phyloP scores from a whole-genome alignment of 345 rosid species.

The Eucalyptus pauciflora region DNA sequence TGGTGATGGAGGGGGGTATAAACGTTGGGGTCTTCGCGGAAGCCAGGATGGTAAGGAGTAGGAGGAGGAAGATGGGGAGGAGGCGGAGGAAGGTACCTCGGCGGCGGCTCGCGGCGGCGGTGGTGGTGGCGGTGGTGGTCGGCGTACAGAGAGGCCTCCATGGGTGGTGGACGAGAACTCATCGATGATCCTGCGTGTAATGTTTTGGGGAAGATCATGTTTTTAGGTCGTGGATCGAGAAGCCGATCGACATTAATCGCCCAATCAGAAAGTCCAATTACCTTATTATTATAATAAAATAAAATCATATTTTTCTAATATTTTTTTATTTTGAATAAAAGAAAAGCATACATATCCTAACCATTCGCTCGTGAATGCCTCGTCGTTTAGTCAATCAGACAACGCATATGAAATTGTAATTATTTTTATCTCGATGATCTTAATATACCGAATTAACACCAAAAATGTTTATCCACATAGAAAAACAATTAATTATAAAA shows the following conservation, averaged over 20 bases:
- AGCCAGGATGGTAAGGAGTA: slow-evolving; percentile 2
- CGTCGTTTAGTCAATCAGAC: background rate
- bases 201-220: background rate
- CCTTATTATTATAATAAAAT: background rate
- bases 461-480: background rate
- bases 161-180: background rate
- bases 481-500: background rate
- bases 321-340: background rate
- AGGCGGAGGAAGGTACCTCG: slow-evolving; percentile 30
- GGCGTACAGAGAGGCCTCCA: background rate
- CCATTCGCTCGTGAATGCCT: too few relatives aligned
- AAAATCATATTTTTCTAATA: background rate
- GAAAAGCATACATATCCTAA: background rate
- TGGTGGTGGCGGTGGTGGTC: slow-evolving; percentile 20
- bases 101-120: slow-evolving; percentile 12
- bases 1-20: background rate
- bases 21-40: slow-evolving; percentile 1
- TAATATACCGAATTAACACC: background rate
- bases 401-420: background rate
- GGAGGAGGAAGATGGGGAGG: slow-evolving; percentile 1
- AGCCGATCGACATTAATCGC: background rate
- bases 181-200: background rate
- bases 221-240: background rate
- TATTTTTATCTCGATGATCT: background rate
- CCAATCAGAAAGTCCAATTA: background rate